Conservation (phyloP, 1,284 basidiomycete species). For the Trichosporon sp. region DNA sequence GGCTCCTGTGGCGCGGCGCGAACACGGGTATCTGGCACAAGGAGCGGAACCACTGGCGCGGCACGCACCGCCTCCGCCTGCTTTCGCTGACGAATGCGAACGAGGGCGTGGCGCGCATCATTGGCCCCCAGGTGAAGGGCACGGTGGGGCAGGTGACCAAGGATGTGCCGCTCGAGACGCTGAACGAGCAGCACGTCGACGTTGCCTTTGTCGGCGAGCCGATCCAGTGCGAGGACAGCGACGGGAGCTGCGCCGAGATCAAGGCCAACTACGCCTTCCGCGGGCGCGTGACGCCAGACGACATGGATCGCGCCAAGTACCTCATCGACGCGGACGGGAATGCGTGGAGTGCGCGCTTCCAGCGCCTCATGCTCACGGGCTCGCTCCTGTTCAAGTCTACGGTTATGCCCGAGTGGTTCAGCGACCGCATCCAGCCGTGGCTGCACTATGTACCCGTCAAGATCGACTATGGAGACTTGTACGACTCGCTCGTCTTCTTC, state of each 20-base stretch:
- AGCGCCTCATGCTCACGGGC: conserved; percentile 48
- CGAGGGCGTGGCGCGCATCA: conserved; percentile 21
- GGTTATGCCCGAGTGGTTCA: conserved; percentile 56
- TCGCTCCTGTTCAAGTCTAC: conserved; percentile 53
- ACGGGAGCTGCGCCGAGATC: conserved; percentile 51
- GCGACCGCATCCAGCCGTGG: conserved; percentile 58
- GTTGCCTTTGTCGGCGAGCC: conserved; percentile 47
- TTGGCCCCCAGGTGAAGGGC: conserved; percentile 19
- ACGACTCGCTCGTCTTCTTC: conserved; percentile 53
- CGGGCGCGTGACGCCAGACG: conserved; percentile 36
- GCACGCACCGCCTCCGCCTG: conserved; percentile 48
- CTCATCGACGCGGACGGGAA: conserved; percentile 63
- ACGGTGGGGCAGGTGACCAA: conserved; percentile 71
- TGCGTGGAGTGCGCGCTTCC: conserved; percentile 69
- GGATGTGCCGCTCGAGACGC: conserved; percentile 62
- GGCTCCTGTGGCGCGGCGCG: conserved; percentile 52
- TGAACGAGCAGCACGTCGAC: conserved; percentile 75
- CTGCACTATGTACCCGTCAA: conserved; percentile 58
- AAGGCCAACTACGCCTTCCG: conserved; percentile 39
- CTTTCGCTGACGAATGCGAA: conserved; percentile 31
- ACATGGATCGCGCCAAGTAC: conserved; percentile 45
- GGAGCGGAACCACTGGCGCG: conserved; percentile 41
- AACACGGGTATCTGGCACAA: conserved; percentile 49
- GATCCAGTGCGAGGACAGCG: conserved; percentile 47
- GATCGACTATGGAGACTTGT: conserved; percentile 58